Percentiles rank a stretch among this genome's conserved stretches.
Conservation (phyloP, 2,329 filamentous ascomycete genomes). For the Colletotrichum horii region DNA sequence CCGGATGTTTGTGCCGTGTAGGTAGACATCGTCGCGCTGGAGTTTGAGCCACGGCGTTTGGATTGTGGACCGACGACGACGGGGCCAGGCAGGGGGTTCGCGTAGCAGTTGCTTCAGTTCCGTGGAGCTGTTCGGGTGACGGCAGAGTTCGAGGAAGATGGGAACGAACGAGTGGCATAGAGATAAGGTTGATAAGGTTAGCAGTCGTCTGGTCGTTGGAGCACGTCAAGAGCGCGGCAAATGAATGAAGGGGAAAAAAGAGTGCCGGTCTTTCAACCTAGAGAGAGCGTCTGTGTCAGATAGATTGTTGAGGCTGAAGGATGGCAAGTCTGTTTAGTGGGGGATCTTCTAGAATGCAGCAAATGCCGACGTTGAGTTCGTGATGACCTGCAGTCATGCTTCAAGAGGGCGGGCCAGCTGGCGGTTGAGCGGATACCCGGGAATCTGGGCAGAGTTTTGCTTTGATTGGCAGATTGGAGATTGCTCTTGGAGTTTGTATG, state of each 20-base stretch:
- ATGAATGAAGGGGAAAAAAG: background rate
- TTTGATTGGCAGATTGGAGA: background rate
- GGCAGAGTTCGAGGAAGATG: background rate
- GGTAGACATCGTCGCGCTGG: background rate
- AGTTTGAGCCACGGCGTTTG: background rate
- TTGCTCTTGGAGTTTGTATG: background rate
- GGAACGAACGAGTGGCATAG: background rate
- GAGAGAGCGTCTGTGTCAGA: background rate
- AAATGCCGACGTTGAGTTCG: background rate
- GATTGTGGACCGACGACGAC: background rate
- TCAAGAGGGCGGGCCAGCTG: background rate
- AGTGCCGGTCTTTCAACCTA: background rate
- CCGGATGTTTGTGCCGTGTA: slow-evolving; percentile 5
- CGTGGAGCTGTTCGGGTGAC: background rate
- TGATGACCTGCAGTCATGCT: background rate
- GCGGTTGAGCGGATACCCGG: background rate
- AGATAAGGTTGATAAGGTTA: background rate
- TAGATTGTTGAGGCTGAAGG: background rate
- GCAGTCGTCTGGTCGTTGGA: background rate
- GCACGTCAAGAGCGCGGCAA: background rate
- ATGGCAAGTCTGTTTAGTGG: slow-evolving; percentile 5
- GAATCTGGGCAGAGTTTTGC: background rate
- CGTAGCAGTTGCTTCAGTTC: background rate
- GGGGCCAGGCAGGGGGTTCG: background rate
- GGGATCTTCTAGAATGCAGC: background rate